These are phyloP conservation scores for Caloboletus firmus DNA, from an alignment of 1,284 basidiomycete species.

Conservation along the genomic window DNA sequence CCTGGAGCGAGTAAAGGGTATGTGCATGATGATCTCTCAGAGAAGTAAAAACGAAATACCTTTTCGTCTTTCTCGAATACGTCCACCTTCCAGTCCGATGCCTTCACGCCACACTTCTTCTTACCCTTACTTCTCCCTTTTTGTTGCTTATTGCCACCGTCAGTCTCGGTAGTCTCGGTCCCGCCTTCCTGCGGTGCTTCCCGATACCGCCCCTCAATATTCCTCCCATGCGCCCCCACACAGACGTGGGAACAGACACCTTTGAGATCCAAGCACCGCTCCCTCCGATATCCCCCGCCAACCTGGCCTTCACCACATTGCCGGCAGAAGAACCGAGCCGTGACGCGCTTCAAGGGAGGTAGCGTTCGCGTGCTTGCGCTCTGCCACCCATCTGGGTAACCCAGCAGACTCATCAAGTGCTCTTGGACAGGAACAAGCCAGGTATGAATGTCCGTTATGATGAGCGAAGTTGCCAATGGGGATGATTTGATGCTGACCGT, in stretches of 20 bases:
- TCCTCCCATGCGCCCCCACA: conserved; percentile 2
- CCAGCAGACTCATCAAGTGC: conserved; percentile 47
- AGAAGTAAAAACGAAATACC: conserved; percentile 35
- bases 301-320: conserved; percentile 43
- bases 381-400: conserved; percentile 48
- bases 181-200: neutral
- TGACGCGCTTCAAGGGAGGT: conserved; percentile 57
- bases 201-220: neutral
- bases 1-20: conserved; percentile 33
- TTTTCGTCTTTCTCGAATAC: conserved; percentile 57
- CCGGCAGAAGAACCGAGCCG: conserved; percentile 58
- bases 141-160: conserved; percentile 8
- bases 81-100: conserved; percentile 46
- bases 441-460: conserved; percentile 45
- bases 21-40: neutral
- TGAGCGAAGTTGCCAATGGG: conserved; percentile 38
- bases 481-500: conserved; percentile 32
- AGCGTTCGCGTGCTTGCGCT: conserved; percentile 45
- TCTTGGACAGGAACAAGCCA: conserved; percentile 49
- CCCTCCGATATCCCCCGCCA: conserved; percentile 35
- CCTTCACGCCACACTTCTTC: conserved; percentile 25
- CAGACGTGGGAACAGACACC: conserved; percentile 62
- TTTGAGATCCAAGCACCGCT: conserved; percentile 52
- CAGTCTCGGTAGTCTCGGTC: neutral
- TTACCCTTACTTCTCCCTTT: neutral